A percentile compares a stretch with the other conserved stretches of the same genome.
Evolutionary conservation across 768 basidiomycete genomes (phyloP).

Genomic region (Lactarius hengduanensis): DNA sequence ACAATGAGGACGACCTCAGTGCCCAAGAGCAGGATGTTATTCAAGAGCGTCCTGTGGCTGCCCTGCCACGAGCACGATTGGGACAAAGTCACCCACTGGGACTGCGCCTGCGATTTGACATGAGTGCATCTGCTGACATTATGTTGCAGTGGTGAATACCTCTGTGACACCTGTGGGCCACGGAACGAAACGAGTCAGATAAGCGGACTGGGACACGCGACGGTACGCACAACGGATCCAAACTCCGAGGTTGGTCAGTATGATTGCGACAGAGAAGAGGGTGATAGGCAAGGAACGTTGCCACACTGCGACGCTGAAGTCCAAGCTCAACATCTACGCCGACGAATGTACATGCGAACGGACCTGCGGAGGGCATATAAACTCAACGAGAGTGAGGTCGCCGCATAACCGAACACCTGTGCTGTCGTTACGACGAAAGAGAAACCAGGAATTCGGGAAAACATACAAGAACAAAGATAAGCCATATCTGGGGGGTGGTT

Average conservation of each 20-base stretch:
- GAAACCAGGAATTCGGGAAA: neutral
- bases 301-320: conserved; percentile 24
- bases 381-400: conserved; percentile 17
- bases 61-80: conserved; percentile 1
- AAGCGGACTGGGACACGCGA: neutral
- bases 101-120: neutral
- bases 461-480: conserved; percentile 16
- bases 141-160: neutral
- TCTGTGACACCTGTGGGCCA: neutral
- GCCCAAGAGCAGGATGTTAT: conserved; percentile 3
- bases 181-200: neutral
- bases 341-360: neutral
- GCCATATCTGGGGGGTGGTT: conserved; percentile 1
- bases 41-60: neutral
- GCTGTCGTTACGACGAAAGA: neutral
- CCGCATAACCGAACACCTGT: conserved; percentile 20
- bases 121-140: neutral
- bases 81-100: neutral
- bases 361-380: conserved; percentile 24
- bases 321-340: neutral
- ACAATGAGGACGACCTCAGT: conserved; percentile 9
- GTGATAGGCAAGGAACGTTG: conserved; percentile 3
- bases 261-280: neutral
- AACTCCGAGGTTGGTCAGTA: conserved; percentile 10
- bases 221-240: conserved; percentile 22